These are phyloP conservation scores for Croton setiger DNA, from an alignment of 441 rosid genomes.

Conservation along the genomic window DNA sequence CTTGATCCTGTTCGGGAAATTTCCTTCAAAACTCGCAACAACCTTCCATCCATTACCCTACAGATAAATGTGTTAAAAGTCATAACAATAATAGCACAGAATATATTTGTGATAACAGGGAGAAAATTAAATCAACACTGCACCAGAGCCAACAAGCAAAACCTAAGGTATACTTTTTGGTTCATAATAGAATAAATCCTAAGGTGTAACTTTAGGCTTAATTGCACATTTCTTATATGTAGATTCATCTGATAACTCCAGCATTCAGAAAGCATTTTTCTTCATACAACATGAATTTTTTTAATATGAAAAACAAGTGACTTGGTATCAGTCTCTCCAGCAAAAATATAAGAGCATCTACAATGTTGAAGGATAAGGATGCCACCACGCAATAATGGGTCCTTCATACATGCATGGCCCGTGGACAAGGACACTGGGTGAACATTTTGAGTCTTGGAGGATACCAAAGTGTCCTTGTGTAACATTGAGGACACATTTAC, in stretches of 20 bases:
- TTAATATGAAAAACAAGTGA: neutral
- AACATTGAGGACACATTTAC: too few species aligned
- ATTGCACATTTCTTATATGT: neutral
- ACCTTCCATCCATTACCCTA: slow-evolving; percentile 99
- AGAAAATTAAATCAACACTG: neutral
- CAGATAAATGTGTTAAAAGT: slow-evolving; percentile 15
- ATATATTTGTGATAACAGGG: neutral
- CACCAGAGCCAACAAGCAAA: neutral
- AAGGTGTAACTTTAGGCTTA: neutral
- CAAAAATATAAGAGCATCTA: neutral
- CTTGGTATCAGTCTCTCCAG: slow-evolving; percentile 6
- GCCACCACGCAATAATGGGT: too few species aligned
- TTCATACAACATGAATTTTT: neutral
- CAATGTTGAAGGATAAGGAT: too few species aligned
- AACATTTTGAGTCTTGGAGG: too few species aligned
- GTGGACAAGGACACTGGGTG: too few species aligned
- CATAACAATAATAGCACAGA: slow-evolving; percentile 6
- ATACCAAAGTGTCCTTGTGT: too few species aligned
- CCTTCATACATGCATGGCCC: too few species aligned
- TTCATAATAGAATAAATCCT: neutral
- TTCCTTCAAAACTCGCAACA: slow-evolving; percentile 97
- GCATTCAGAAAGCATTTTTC: slow-evolving; percentile 9
- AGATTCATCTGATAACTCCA: neutral
- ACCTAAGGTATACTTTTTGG: neutral
- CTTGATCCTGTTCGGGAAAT: slow-evolving; percentile 85